Evolutionary conservation across 1,284 basidiomycete genomes (phyloP).

Genomic region (Inonotus hispidus): DNA sequence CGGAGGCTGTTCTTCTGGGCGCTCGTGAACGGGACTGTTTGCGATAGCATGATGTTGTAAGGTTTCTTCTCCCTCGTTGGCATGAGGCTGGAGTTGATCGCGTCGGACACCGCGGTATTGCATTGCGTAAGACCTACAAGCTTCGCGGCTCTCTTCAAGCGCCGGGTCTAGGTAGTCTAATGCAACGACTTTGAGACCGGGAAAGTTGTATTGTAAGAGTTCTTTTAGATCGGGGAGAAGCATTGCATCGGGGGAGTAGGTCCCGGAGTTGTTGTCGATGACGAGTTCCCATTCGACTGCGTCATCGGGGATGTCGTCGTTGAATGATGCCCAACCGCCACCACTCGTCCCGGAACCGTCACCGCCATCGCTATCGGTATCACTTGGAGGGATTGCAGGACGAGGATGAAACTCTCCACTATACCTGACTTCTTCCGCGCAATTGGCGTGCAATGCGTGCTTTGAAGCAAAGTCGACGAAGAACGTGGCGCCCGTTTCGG

Average conservation of each 20-base stretch:
- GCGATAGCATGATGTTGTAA: conserved; percentile 28
- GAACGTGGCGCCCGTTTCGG: conserved; percentile 74
- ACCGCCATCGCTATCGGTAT: too few relatives aligned
- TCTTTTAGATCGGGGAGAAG: conserved; percentile 50
- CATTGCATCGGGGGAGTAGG: conserved; percentile 59
- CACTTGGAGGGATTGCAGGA: conserved; percentile 30
- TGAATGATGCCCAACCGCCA: conserved; percentile 62
- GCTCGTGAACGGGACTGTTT: conserved; percentile 19
- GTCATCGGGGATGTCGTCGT: conserved; percentile 46
- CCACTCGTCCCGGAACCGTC: background rate
- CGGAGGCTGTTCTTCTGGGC: conserved; percentile 10
- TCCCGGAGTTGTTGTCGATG: conserved; percentile 74
- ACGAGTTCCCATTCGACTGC: conserved; percentile 65
- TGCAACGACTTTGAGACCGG: conserved; percentile 52
- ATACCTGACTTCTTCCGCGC: conserved; percentile 50
- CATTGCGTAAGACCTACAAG: conserved; percentile 59
- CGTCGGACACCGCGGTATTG: conserved; percentile 47
- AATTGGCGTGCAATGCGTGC: conserved; percentile 40
- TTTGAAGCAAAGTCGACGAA: conserved; percentile 81
- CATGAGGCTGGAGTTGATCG: conserved; percentile 60
- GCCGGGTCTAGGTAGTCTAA: conserved; percentile 54
- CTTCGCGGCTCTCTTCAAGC: conserved; percentile 52
- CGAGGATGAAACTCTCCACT: conserved; percentile 76
- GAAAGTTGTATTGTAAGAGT: conserved; percentile 64
- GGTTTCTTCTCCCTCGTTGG: conserved; percentile 46